These are phyloP conservation scores for Zancudomyces culisetae DNA, from an alignment of 371 early-diverging fungal genomes.

Conservation along the genomic window DNA sequence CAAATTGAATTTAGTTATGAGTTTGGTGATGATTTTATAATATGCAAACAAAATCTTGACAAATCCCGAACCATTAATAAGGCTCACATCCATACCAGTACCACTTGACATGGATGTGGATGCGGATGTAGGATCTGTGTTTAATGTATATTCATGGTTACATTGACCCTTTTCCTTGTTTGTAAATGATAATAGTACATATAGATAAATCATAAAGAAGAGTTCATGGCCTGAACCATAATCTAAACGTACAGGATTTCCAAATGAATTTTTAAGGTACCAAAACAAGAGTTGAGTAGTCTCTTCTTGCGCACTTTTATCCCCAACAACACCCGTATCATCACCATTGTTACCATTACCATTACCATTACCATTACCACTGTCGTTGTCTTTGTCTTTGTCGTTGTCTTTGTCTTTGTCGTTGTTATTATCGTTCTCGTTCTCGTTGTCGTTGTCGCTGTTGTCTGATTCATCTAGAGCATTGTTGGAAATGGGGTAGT, in stretches of 20 bases:
- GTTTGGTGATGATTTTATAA: constrained; percentile 72
- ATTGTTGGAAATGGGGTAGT: too few species aligned
- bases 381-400: not conserved
- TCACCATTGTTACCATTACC: not conserved
- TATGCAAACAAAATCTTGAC: constrained; percentile 61
- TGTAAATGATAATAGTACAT: constrained; percentile 51
- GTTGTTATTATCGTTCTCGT: not conserved
- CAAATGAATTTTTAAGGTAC: constrained; percentile 82
- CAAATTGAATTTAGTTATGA: constrained; percentile 85
- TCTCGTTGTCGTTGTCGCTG: not conserved
- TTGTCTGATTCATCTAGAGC: too few species aligned
- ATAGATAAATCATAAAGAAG: constrained; percentile 80
- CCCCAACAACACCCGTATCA: not conserved
- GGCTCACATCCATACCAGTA: too few species aligned
- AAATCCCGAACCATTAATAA: too few species aligned
- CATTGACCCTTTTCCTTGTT: constrained; percentile 41
- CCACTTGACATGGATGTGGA: too few species aligned
- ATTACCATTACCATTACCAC: not conserved
- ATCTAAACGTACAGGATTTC: constrained; percentile 87
- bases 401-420: not conserved
- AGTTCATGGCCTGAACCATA: constrained; percentile 99
- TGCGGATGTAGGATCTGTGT: too few species aligned
- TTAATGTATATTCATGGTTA: too few species aligned
- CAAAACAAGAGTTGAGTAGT: not conserved
- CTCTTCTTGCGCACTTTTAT: not conserved